Evolutionary conservation across 2,329 filamentous ascomycete species (phyloP).

Genomic region (Paracamarosporium sp.): DNA sequence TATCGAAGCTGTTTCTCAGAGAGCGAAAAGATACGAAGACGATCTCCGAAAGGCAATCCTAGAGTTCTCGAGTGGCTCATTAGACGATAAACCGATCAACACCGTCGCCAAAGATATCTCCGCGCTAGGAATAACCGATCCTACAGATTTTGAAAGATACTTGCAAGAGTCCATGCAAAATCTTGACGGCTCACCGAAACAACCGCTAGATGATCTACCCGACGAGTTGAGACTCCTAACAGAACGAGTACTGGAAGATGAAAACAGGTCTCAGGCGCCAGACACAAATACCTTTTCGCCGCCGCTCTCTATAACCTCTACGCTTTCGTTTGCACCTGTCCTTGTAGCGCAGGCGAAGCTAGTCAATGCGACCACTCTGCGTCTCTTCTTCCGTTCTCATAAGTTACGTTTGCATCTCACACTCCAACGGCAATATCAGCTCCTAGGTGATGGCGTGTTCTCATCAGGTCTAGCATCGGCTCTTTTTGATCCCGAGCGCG

Average conservation of each 20-base stretch:
- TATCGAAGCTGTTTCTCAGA: constrained; percentile 68
- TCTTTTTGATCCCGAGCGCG: constrained; percentile 83
- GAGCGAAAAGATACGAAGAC: constrained; percentile 61
- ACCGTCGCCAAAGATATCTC: not conserved
- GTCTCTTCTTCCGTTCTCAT: constrained; percentile 77
- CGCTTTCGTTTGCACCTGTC: constrained; percentile 78
- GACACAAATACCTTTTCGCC: constrained; percentile 49
- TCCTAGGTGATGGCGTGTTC: constrained; percentile 86
- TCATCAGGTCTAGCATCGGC: constrained; percentile 79
- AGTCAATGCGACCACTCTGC: constrained; percentile 78
- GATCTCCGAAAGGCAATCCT: constrained; percentile 42
- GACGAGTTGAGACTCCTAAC: constrained; percentile 37
- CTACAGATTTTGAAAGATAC: constrained; percentile 24
- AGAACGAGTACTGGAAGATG: constrained; percentile 21
- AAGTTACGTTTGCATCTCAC: constrained; percentile 74
- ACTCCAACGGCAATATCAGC: constrained; percentile 79
- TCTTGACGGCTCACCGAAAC: constrained; percentile 33
- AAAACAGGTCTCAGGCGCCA: not conserved
- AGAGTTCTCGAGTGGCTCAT: constrained; percentile 24
- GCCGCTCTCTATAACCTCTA: constrained; percentile 63
- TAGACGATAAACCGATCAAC: not conserved
- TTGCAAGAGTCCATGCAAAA: constrained; percentile 33
- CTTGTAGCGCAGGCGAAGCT: constrained; percentile 76
- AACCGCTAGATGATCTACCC: constrained; percentile 18
- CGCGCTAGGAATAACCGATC: not conserved